Base-by-base conservation (phyloP, 805 yeast genomes). In the Wickerhamiella vanderwaltii region DNA sequence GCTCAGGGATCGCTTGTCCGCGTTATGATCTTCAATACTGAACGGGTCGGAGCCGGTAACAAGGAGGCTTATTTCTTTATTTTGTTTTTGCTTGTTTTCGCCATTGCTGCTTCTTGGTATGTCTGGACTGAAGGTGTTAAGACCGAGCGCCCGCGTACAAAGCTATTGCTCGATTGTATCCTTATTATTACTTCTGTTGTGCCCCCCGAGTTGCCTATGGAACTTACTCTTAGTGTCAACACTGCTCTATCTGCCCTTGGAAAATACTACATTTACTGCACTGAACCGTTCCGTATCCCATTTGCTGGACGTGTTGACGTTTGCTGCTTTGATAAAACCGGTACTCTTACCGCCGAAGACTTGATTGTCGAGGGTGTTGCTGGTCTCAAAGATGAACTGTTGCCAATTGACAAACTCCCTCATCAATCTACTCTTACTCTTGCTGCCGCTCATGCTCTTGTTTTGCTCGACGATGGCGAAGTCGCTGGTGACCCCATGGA, bases 401-500 rank as follows among this genome's bases (percentile, higher is more conserved):
- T 70, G 18, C 67, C 69, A 15, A 63, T 66, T 20, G 66, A 65
- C 5, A 80, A 77, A 33, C 85, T 84, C 39, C 88, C 95, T 6
- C 66, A 61, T 23, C 69, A 73, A 34, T 78, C 94, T 7, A 66
- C 75, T 30, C 68, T 72, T 47, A 85, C 83, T 29, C 71, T 91
- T 49, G 97, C 96, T 47, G 78, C 96, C 44, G 95, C 95, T 26
- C 98, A 91, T 61, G 97, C 98, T 22, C 71, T 91, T 50, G 98
- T 91, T 20, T 76, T 78, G 55, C 69, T 91, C 46, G 96, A 91
- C 54, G 95, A 87, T 58, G 98, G 97, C 53, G 97, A 91, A 48
- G 75, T 87, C 51, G 98, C 91, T 47, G 98, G 98, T 63, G 98
- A 91, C 58, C 96, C 98, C 48, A 88, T 91, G 97, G 98, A 91